Evolutionary conservation across 148 eudicot genomes (phyloP), one percentile per base, ranked within the genome.

Genomic region (Suaeda aralocaspica): DNA sequence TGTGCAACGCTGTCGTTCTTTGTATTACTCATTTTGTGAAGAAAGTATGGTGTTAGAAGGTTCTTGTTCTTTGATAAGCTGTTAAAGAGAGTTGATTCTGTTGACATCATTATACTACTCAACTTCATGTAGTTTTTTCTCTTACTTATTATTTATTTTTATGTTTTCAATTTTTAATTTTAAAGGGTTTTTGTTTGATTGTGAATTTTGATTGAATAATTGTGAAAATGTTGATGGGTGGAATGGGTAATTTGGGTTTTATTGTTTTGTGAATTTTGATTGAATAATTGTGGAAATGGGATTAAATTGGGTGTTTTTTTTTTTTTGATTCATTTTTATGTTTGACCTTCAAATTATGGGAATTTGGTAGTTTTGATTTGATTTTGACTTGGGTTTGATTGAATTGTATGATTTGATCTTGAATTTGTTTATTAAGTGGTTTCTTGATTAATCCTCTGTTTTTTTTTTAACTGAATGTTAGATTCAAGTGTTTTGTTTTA

Each of bases 61-160:
- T 89, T 91, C 52, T 78, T 95, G 78, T 91, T 95, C 79, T 81
- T 95, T 45, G 97, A 95, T 78, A 89, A 88, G 77, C 86, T 26
- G 86, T 90, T 24, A 82, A 87, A 68, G 99, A 91, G 75, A 87
- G 99, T n/a, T 76, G 96, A 86, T 80, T 83, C 84, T 57, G 99
- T 95, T 2, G 92, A 9, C 77, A 71, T 57, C 83, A 92, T 19
- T 95, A 95, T 36, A 91, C 90, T 0, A 69, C 70, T 3, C 85
- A 95, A 64, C 83, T 95, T 57, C 82, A 87, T 87, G 99, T 95
- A 85, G n/a, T 92, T 69, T 28, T 19, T 10, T 36, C 51, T 30
- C 48, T n/a, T 10, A 30, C 18, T 46, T 65, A 24, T 8, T 8
- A 39, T 44, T 16, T 24, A 15, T 18, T 6, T 25, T 1, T 24